Evolutionary conservation across 345 rosid genomes (phyloP).

Genomic region (Arabidopsis thaliana): DNA sequence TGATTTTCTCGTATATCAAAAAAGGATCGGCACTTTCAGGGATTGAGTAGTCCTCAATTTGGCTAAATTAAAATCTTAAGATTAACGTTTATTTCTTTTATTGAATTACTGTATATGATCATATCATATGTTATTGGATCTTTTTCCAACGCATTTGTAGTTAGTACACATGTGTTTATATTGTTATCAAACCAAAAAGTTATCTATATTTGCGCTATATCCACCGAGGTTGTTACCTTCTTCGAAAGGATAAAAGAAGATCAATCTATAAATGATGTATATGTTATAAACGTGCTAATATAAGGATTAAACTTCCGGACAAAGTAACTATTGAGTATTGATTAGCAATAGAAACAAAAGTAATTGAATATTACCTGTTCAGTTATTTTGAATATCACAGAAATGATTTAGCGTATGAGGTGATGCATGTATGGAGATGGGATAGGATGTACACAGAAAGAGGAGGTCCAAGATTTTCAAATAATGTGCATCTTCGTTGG

Average conservation of each 20-base stretch:
- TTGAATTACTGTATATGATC: not conserved
- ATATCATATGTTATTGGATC: not conserved
- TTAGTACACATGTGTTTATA: not conserved
- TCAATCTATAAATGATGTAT: not conserved
- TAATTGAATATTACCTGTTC: not conserved
- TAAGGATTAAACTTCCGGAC: not conserved
- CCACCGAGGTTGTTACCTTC: not conserved
- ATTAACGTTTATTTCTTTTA: not conserved
- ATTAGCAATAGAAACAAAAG: not conserved
- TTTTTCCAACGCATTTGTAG: not conserved
- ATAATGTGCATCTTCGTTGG: too few relatives aligned
- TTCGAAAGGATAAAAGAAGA: not conserved
- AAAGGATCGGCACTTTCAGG: too few relatives aligned
- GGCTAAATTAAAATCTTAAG: not conserved
- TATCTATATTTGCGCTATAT: not conserved
- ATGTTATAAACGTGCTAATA: not conserved
- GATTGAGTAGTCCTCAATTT: not conserved
- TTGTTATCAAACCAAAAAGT: not conserved
- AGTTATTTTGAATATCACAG: not conserved
- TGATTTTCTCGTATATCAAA: too few relatives aligned
- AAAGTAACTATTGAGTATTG: not conserved
- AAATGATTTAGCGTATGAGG: too few relatives aligned
- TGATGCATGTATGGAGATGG: too few relatives aligned
- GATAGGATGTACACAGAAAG: too few relatives aligned
- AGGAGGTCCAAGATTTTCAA: too few relatives aligned